These are phyloP conservation scores for Litchi chinensis DNA, from an alignment of 345 rosid genomes.

Conservation along the genomic window DNA sequence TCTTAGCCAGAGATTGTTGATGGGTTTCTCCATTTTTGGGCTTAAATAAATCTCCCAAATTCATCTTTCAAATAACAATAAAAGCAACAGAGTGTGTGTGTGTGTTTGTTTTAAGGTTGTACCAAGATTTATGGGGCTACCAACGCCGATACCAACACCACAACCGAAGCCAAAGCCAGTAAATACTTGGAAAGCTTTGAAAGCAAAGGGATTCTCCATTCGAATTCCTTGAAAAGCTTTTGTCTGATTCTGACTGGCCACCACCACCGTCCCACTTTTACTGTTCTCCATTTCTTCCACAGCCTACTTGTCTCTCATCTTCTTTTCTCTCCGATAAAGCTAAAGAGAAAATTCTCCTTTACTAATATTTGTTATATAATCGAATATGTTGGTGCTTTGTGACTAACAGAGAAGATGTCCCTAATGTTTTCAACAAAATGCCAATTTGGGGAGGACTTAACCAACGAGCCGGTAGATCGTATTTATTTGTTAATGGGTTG, in stretches of 20 bases:
- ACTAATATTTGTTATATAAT: not conserved
- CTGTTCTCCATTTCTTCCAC: slow-evolving; percentile 38
- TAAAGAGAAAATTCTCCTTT: not conserved
- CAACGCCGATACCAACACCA: slow-evolving; percentile 90
- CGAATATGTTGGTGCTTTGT: too few species aligned
- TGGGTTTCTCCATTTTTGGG: slow-evolving; percentile 29
- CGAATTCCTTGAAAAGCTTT: slow-evolving; percentile 49
- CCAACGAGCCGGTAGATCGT: not conserved
- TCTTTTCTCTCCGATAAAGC: slow-evolving; percentile 1
- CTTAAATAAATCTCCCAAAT: slow-evolving; percentile 38
- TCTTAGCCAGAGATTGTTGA: slow-evolving; percentile 24
- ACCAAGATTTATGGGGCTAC: slow-evolving; percentile 81
- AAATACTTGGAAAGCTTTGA: slow-evolving; percentile 86
- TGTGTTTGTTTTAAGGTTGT: slow-evolving; percentile 12
- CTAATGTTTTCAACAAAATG: slow-evolving; percentile 3
- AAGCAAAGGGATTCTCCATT: slow-evolving; percentile 82
- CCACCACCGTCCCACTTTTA: slow-evolving; percentile 33
- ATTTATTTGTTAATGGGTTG: not conserved
- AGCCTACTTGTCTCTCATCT: slow-evolving; percentile 1
- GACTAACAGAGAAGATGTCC: not conserved
- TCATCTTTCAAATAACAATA: slow-evolving; percentile 24
- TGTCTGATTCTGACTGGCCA: slow-evolving; percentile 46
- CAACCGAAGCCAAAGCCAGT: slow-evolving; percentile 97
- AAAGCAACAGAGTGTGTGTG: not conserved
- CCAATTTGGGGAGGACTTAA: not conserved